Evolutionary conservation across 176 grass and related monocot genomes (phyloP).

Genomic region (Bolboschoenus planiculmis): DNA sequence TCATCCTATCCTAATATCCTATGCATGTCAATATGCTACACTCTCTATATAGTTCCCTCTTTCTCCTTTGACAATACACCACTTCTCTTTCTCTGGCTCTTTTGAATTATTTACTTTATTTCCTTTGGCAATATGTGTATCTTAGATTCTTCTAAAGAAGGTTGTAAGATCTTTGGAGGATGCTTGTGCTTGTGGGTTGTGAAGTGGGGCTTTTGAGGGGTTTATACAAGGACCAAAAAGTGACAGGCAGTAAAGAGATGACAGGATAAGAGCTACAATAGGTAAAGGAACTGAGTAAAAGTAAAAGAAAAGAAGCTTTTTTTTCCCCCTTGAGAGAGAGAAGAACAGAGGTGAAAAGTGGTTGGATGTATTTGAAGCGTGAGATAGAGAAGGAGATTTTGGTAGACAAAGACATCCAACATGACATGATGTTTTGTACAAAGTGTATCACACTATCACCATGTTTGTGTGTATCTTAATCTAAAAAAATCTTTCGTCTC

Average conservation of each 20-base stretch:
- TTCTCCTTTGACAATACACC: background rate
- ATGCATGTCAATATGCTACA: constrained; percentile 10
- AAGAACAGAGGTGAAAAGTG: background rate
- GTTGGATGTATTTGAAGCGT: constrained; percentile 13
- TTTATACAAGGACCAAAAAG: constrained; percentile 30
- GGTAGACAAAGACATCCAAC: constrained; percentile 32
- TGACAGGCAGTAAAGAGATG: constrained; percentile 6
- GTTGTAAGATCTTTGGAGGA: constrained; percentile 12
- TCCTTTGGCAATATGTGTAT: background rate
- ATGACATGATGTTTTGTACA: constrained; percentile 37
- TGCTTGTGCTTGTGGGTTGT: background rate
- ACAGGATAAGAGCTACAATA: constrained; percentile 14
- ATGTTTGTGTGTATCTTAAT: constrained; percentile 4
- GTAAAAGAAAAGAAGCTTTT: background rate
- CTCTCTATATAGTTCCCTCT: background rate
- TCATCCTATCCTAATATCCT: constrained; percentile 16
- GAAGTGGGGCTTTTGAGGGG: constrained; percentile 22
- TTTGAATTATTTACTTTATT: background rate
- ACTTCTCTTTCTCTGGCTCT: background rate
- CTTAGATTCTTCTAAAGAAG: constrained; percentile 15
- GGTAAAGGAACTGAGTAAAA: background rate
- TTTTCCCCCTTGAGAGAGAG: background rate
- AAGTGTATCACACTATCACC: background rate
- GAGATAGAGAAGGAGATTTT: constrained; percentile 19
- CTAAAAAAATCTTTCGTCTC: background rate